A percentile compares a stretch with the other conserved stretches of the same genome.
Evolutionary conservation across 495 filamentous ascomycete genomes (phyloP).

Genomic region (Baudoinia panamericana): DNA sequence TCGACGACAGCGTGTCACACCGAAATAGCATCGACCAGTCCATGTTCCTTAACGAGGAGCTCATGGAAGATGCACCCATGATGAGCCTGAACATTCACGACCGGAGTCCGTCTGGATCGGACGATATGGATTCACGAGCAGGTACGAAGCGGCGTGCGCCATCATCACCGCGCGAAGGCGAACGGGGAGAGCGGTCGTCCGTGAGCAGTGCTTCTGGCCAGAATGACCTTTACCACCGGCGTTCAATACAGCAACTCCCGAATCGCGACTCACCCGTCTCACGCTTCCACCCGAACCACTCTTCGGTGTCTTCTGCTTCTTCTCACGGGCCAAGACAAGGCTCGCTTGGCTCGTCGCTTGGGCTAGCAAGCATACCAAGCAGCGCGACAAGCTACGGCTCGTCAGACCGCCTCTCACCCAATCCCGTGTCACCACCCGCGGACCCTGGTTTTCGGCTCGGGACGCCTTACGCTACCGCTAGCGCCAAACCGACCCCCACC

Average conservation of each 20-base stretch:
- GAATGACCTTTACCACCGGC: conserved; percentile 54
- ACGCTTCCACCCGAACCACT: conserved; percentile 46
- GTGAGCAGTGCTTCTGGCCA: conserved; percentile 43
- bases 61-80: conserved; percentile 32
- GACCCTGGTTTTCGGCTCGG: conserved; percentile 39
- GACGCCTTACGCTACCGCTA: conserved; percentile 47
- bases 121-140: conserved; percentile 34
- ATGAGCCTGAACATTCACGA: conserved; percentile 32
- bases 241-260: conserved; percentile 43
- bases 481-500: conserved; percentile 37
- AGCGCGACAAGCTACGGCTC: conserved; percentile 61
- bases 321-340: conserved; percentile 57
- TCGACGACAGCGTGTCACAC: conserved; percentile 35
- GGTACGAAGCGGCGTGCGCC: conserved; percentile 71
- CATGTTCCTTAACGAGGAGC: conserved; percentile 51
- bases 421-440: conserved; percentile 52
- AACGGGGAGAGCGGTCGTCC: conserved; percentile 47
- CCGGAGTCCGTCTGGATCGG: conserved; percentile 32
- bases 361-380: conserved; percentile 49
- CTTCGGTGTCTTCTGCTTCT: conserved; percentile 61
- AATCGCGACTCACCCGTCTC: conserved; percentile 44
- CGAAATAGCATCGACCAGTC: conserved; percentile 50
- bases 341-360: conserved; percentile 57
- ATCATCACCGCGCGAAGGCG: conserved; percentile 46
- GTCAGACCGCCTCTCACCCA: conserved; percentile 60